Evolutionary conservation across 2,329 filamentous ascomycete species (phyloP).

Genomic region (Akanthomyces lecanii): DNA sequence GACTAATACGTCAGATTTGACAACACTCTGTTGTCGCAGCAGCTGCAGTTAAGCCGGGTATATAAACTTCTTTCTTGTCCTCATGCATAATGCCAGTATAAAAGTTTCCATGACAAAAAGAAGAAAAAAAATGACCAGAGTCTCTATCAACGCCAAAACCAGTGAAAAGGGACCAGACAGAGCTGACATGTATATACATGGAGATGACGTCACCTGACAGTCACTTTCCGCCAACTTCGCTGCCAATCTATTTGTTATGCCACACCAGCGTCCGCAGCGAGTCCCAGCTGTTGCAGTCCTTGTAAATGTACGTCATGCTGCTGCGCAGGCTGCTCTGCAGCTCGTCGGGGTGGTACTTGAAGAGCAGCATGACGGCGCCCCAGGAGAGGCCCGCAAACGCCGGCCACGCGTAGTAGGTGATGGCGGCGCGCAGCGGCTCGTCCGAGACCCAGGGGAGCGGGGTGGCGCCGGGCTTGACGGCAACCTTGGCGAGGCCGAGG

Average conservation of each 20-base stretch:
- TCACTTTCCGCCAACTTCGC: not conserved
- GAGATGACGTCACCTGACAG: not conserved
- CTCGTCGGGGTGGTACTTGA: slow-evolving; percentile 85
- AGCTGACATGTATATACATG: not conserved
- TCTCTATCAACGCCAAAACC: not conserved
- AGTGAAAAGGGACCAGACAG: not conserved
- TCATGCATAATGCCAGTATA: slow-evolving; percentile 9
- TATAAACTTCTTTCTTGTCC: not conserved
- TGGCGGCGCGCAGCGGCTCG: slow-evolving; percentile 43
- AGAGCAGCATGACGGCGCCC: slow-evolving; percentile 93
- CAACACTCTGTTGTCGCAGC: not conserved
- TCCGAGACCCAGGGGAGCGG: slow-evolving; percentile 45
- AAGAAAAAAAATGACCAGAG: not conserved
- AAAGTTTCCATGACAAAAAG: not conserved
- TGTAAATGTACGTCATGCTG: slow-evolving; percentile 97
- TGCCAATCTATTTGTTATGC: slow-evolving; percentile 63
- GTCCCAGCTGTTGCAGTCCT: slow-evolving; percentile 86
- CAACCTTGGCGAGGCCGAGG: slow-evolving; percentile 77
- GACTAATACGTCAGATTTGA: too few relatives aligned
- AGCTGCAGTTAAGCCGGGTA: not conserved
- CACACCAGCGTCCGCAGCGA: slow-evolving; percentile 77
- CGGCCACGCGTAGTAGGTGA: slow-evolving; percentile 78
- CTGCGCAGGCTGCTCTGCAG: slow-evolving; percentile 86
- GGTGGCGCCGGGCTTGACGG: slow-evolving; percentile 61
- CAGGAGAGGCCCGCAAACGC: slow-evolving; percentile 87